Evolutionary conservation across 495 filamentous ascomycete species (phyloP).

Genomic region (Tuber borchii): DNA sequence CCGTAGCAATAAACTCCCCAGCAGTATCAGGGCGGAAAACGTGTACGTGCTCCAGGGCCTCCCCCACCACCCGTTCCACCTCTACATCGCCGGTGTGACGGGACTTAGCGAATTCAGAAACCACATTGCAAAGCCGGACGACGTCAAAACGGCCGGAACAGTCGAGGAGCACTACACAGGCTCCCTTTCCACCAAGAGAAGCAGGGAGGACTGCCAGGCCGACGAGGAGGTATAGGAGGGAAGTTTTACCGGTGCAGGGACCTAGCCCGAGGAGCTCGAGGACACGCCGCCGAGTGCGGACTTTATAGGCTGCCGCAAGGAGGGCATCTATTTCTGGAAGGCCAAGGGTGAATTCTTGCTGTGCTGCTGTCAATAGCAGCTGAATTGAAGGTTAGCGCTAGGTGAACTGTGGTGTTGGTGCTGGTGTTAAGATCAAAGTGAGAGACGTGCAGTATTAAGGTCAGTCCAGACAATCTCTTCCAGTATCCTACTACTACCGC

Average conservation of each 20-base stretch:
- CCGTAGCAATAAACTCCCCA: slow-evolving; percentile 9
- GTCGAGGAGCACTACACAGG: slow-evolving; percentile 13
- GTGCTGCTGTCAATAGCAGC: neutral
- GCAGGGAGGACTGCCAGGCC: slow-evolving; percentile 9
- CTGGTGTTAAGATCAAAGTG: neutral
- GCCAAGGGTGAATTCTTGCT: neutral
- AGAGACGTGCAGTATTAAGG: neutral
- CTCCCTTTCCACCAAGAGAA: slow-evolving; percentile 1
- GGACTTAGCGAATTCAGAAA: neutral
- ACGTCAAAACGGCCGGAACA: slow-evolving; percentile 14
- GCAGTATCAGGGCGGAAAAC: slow-evolving; percentile 10
- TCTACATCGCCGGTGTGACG: neutral
- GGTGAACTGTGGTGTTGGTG: neutral
- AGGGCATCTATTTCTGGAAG: slow-evolving; percentile 1
- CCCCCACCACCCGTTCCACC: neutral
- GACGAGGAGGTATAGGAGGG: slow-evolving; percentile 13
- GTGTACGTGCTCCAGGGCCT: slow-evolving; percentile 18
- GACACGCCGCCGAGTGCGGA: neutral
- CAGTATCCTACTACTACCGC: neutral
- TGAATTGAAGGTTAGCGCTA: slow-evolving; percentile 2
- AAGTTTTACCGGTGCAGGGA: slow-evolving; percentile 14
- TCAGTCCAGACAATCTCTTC: slow-evolving; percentile 1
- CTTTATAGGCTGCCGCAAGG: slow-evolving; percentile 4
- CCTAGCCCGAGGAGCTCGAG: neutral
- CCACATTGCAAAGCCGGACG: slow-evolving; percentile 3